A percentile compares a stretch with the other conserved stretches of the same genome.
Conservation (phyloP, 257 asterid genomes). For the Rhazya stricta region DNA sequence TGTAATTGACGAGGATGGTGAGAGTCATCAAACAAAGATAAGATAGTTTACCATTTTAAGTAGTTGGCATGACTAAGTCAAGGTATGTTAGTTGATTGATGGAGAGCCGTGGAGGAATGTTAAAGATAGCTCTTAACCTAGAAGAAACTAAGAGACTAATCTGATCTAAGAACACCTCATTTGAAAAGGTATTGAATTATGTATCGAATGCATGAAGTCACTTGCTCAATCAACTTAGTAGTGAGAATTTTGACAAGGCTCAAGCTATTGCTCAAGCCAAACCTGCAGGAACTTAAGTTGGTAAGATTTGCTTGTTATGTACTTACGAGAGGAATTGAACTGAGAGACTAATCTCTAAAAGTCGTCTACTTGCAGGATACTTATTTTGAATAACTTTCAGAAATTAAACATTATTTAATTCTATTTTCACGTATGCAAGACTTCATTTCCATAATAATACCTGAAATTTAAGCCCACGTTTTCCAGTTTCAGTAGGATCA, state of each 20-base stretch:
- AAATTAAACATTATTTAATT: neutral
- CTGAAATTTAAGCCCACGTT: constrained; percentile 50
- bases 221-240: neutral
- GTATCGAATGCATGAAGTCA: no score
- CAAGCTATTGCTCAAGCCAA: neutral
- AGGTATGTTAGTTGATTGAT: no score
- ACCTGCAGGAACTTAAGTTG: neutral
- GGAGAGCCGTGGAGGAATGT: neutral
- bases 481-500: constrained; percentile 31
- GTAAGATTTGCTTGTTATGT: neutral
- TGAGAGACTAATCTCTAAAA: neutral
- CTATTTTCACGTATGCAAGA: neutral
- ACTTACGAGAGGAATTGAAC: neutral
- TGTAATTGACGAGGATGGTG: neutral
- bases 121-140: neutral
- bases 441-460: constrained; percentile 23
- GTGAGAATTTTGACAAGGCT: neutral
- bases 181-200: neutral
- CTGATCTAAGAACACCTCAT: neutral
- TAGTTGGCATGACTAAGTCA: neutral
- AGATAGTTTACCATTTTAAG: neutral
- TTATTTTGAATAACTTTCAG: neutral
- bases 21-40: no score
- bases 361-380: neutral
- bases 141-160: neutral